phyloP scores from a whole-genome alignment of 2,329 filamentous ascomycete genomes.

The Grosmannia huntii region DNA sequence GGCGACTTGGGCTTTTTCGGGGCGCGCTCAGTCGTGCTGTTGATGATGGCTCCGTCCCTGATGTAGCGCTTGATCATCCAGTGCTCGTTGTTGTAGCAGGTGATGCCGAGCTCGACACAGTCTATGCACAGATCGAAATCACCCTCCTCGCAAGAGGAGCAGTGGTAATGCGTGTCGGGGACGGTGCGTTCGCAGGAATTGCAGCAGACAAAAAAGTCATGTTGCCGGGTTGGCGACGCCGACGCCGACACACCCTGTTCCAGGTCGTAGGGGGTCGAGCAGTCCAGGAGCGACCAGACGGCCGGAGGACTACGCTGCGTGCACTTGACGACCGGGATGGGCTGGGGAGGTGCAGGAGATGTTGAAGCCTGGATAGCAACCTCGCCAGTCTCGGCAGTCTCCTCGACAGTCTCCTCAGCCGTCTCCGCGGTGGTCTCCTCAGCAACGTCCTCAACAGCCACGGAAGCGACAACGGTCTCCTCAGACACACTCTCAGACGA shows the following conservation, averaged over 20 bases:
- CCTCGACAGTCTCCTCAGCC: too few species aligned
- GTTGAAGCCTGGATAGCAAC: neutral
- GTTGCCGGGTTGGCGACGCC: neutral
- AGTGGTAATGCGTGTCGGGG: constrained; percentile 80
- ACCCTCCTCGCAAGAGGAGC: constrained; percentile 80
- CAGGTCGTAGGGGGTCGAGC: neutral
- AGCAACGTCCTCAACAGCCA: neutral
- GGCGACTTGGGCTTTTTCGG: constrained; percentile 41
- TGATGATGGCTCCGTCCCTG: constrained; percentile 63
- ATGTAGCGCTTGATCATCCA: constrained; percentile 91
- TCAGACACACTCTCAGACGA: neutral
- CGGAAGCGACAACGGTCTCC: neutral
- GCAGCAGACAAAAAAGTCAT: constrained; percentile 73
- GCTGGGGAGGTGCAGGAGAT: neutral
- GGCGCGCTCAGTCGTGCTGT: constrained; percentile 74
- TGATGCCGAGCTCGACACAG: constrained; percentile 63
- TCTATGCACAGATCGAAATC: constrained; percentile 85
- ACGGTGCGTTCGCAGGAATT: constrained; percentile 77
- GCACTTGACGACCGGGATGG: neutral
- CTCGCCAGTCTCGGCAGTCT: neutral
- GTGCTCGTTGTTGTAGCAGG: constrained; percentile 68
- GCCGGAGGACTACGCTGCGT: neutral
- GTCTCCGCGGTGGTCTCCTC: neutral
- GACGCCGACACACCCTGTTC: neutral
- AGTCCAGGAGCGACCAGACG: neutral